Conservation (phyloP, 345 rosid genomes). For the Eucalyptus rudis region DNA sequence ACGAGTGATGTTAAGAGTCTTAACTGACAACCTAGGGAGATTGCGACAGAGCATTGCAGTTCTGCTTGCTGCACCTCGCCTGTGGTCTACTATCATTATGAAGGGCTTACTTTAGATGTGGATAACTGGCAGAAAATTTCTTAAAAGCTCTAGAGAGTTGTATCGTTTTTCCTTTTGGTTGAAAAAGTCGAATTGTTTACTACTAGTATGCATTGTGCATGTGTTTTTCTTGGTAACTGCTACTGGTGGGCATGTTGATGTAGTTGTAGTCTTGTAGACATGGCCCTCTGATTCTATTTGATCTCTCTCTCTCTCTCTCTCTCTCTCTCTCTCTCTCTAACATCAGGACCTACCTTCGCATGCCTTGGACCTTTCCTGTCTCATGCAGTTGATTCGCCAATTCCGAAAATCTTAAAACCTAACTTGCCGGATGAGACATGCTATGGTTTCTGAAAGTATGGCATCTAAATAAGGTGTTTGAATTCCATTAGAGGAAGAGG, state of each 20-base stretch:
- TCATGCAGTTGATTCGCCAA: background rate
- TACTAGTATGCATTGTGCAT: background rate
- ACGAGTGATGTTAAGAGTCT: background rate
- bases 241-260: background rate
- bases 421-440: background rate
- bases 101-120: background rate
- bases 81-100: background rate
- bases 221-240: background rate
- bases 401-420: background rate
- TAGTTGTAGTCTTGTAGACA: background rate
- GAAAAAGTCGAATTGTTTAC: background rate
- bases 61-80: background rate
- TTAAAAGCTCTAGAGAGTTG: background rate
- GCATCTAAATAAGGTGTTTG: background rate
- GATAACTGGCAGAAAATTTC: background rate
- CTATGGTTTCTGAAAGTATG: background rate
- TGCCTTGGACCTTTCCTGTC: background rate
- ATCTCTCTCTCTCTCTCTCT: background rate
- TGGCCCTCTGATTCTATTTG: background rate
- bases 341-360: no score
- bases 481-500: background rate
- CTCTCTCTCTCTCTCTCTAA: background rate
- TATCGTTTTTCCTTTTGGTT: background rate
- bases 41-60: background rate
- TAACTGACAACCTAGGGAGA: background rate